Evolutionary conservation across 2,329 filamentous ascomycete genomes (phyloP).

Genomic region (Coniochaeta sp.): DNA sequence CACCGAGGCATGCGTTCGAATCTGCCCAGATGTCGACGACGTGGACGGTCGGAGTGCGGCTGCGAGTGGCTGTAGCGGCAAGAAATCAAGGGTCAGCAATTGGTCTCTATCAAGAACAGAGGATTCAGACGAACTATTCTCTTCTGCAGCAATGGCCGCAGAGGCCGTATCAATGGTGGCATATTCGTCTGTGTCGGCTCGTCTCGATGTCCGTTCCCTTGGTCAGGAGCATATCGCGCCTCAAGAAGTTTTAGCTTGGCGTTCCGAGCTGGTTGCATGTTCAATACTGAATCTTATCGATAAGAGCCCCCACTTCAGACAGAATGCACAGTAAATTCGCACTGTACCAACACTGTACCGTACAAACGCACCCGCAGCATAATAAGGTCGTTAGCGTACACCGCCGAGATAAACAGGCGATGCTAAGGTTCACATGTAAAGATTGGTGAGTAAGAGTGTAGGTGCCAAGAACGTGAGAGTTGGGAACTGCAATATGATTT

Average conservation of each 20-base stretch:
- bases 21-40: constrained; percentile 10
- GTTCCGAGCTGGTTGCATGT: constrained; percentile 3
- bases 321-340: neutral
- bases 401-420: too few relatives aligned
- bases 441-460: too few relatives aligned
- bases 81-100: neutral
- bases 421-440: too few relatives aligned
- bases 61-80: constrained; percentile 13
- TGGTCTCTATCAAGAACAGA: neutral
- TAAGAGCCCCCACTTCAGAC: neutral
- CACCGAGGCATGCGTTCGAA: constrained; percentile 16
- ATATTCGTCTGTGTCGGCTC: constrained; percentile 22
- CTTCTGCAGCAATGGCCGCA: constrained; percentile 21
- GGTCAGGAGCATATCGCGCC: neutral
- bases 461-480: too few relatives aligned
- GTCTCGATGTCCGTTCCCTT: constrained; percentile 4
- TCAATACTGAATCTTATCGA: neutral
- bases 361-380: too few relatives aligned
- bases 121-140: constrained; percentile 17
- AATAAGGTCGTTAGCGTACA: too few relatives aligned
- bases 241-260: constrained; percentile 9
- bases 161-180: constrained; percentile 27
- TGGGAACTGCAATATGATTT: too few relatives aligned
- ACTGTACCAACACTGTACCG: neutral
- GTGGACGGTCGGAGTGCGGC: constrained; percentile 9